Evolutionary conservation across 2,329 filamentous ascomycete species (phyloP).

Genomic region (Chlorencoelia australis): DNA sequence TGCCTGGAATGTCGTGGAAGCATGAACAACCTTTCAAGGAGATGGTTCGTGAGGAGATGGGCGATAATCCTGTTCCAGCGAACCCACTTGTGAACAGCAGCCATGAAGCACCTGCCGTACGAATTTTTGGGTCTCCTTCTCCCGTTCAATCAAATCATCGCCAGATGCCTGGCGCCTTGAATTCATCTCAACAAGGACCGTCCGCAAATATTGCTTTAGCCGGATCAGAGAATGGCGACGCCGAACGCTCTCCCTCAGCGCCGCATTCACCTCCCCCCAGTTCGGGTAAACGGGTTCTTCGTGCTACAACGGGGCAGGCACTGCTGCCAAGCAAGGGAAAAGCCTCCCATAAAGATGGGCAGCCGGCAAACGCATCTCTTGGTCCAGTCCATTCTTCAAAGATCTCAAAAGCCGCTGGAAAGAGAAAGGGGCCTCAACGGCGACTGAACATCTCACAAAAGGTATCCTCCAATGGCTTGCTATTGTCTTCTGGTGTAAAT

Average conservation of each 20-base stretch:
- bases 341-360: constrained; percentile 8
- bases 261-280: constrained; percentile 2
- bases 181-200: constrained; percentile 5
- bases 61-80: constrained; percentile 7
- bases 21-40: constrained; percentile 21
- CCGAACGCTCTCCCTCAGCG: constrained; percentile 3
- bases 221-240: constrained; percentile 5
- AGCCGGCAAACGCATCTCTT: constrained; percentile 13
- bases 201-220: not conserved
- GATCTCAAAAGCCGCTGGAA: constrained; percentile 14
- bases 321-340: constrained; percentile 9
- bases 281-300: constrained; percentile 2
- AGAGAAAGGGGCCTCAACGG: constrained; percentile 8
- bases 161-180: constrained; percentile 3
- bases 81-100: constrained; percentile 13
- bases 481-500: constrained; percentile 9
- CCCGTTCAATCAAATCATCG: constrained; percentile 9
- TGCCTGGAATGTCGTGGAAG: constrained; percentile 27
- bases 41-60: not conserved
- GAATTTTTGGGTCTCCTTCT: constrained; percentile 12
- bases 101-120: constrained; percentile 10
- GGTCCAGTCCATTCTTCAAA: constrained; percentile 15
- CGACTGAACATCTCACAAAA: constrained; percentile 8
- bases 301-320: constrained; percentile 5
- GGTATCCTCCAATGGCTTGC: constrained; percentile 7